Evolutionary conservation across 148 eudicot species (phyloP).

Genomic region (Arbutus unedo): DNA sequence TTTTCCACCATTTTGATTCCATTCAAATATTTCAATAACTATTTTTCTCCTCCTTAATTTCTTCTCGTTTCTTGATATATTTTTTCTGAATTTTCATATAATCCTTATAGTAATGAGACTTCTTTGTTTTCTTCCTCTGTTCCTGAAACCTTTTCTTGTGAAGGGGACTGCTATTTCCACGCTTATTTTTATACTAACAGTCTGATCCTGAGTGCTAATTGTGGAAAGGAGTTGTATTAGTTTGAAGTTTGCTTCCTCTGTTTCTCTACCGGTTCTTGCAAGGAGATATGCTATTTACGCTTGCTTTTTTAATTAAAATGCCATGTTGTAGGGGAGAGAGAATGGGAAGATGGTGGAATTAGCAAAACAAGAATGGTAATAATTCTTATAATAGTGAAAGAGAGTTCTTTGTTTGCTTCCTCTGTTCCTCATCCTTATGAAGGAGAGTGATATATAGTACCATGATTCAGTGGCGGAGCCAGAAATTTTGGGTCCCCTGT

Average conservation of each 20-base stretch:
- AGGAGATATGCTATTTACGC: slow-evolving; percentile 40
- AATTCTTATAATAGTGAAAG: not conserved
- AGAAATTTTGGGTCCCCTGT: too few species aligned
- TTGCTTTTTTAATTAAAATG: slow-evolving; percentile 40
- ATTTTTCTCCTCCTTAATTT: not conserved
- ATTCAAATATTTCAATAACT: not conserved
- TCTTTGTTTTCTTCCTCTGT: not conserved
- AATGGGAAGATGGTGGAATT: not conserved
- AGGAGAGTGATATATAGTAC: slow-evolving; percentile 36
- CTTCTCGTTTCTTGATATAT: not conserved
- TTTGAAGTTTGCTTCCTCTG: too few species aligned
- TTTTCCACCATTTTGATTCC: not conserved
- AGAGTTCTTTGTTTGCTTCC: not conserved
- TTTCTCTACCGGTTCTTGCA: too few species aligned
- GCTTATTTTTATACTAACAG: slow-evolving; percentile 43
- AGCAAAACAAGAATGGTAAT: not conserved
- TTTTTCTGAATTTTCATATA: not conserved
- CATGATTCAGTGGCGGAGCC: too few species aligned
- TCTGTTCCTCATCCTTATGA: too few species aligned
- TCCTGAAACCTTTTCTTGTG: not conserved
- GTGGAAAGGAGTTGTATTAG: not conserved
- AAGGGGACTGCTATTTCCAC: slow-evolving; percentile 43
- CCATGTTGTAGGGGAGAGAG: not conserved
- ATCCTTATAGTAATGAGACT: not conserved
- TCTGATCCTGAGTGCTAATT: not conserved